Percentiles rank a stretch among this genome's conserved stretches.
Evolutionary conservation across 2,329 filamentous ascomycete genomes (phyloP).

Genomic region (Colletotrichum eleusines): DNA sequence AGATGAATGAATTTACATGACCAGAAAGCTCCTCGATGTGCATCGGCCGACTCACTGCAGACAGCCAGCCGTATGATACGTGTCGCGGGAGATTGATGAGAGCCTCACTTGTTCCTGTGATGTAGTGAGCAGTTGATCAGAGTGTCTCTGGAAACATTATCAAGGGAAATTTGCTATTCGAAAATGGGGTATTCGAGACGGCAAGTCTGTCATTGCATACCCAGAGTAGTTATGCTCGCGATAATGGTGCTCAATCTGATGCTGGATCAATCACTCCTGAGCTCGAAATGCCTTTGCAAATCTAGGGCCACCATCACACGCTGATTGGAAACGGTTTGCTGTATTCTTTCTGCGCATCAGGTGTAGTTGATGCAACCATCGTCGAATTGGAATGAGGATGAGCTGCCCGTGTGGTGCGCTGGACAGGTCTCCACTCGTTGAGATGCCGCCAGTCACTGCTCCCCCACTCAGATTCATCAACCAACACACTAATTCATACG

Average conservation of each 20-base stretch:
- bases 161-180: not conserved
- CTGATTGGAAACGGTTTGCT: not conserved
- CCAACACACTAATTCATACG: not conserved
- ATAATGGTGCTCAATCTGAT: not conserved
- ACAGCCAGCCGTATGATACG: not conserved
- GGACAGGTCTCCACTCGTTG: not conserved
- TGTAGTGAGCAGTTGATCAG: not conserved
- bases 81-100: not conserved
- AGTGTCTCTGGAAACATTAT: not conserved
- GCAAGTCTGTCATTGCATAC: not conserved
- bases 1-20: not conserved
- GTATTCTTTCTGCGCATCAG: not conserved
- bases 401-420: not conserved
- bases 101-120: not conserved
- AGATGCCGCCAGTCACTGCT: not conserved
- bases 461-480: not conserved
- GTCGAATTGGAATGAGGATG: not conserved
- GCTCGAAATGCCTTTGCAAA: not conserved
- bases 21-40: no score
- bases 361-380: not conserved
- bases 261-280: not conserved
- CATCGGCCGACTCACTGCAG: not conserved
- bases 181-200: not conserved
- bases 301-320: not conserved
- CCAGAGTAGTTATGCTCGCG: not conserved